Evolutionary conservation across 176 grass and related monocot species (phyloP), one percentile per base, ranked within the genome.

Genomic region (Sorghum bicolor): DNA sequence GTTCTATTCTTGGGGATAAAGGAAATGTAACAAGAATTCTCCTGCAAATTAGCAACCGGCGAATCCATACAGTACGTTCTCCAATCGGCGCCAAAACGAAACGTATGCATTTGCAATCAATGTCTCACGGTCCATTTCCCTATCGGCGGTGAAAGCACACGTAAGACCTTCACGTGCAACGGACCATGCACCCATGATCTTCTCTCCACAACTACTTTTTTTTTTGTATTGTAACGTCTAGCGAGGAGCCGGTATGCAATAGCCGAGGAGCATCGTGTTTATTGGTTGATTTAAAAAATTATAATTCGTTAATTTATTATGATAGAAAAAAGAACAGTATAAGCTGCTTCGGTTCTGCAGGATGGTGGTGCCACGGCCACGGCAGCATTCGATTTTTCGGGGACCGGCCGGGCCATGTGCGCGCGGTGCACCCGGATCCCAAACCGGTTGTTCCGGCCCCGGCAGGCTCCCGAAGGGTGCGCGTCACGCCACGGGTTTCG

Each of bases 401-500:
- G 78, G 5, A 0, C 78, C 43, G 41, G 78, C 30, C 78, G 44
- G 3, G 67, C 47, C 65, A 81, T 57, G 79, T 81, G 78, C 63
- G 11, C 41, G 38, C 40, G 39, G 62, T 8, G 43, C 64, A 17
- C 65, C 64, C 64, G 10, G 1, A 65, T 58, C 64, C 48, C 72
- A 0, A 25, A 58, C 85, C 3, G 47, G 47, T 0, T 32, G 15
- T 67, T 32, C 77, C n/a, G 36, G 39, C 37, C 50, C 40, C 72
- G 71, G 85, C 60, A 65, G 48, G 47, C 0, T 0, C 48, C 48
- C 48, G 15, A 52, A 14, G 44, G 1, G 26, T 26, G 75, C 68
- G 43, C 68, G 75, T 61, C 81, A 89, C 62, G 60, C 52, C 76
- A 16, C 0, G n/a, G 28, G 45, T 10, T 66, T 75, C 87, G 1